phyloP scores from a whole-genome alignment of 75 land plant species.

The Larix kaempferi region DNA sequence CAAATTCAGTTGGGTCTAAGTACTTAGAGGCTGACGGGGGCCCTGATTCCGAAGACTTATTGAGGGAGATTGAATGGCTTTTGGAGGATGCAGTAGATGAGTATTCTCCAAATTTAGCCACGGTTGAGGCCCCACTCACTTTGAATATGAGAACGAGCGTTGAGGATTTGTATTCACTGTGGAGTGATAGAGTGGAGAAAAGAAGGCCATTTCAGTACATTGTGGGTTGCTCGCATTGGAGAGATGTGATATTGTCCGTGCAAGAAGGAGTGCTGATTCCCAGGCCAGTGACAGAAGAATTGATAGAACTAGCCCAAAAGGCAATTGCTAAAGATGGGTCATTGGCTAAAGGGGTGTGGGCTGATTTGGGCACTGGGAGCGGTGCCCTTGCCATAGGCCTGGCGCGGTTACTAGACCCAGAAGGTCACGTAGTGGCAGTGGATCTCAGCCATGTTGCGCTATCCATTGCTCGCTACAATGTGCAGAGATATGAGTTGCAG shows the following conservation, averaged over 20 bases:
- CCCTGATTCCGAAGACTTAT: slow-evolving; percentile 57
- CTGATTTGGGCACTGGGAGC: slow-evolving; percentile 96
- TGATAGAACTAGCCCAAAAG: slow-evolving; percentile 76
- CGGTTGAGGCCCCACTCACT: neutral
- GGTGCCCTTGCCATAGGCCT: slow-evolving; percentile 93
- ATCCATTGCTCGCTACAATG: slow-evolving; percentile 70
- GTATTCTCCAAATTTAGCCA: slow-evolving; percentile 6
- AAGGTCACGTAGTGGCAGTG: slow-evolving; percentile 72
- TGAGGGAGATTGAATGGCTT: slow-evolving; percentile 77
- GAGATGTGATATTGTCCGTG: slow-evolving; percentile 86
- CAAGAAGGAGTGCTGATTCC: slow-evolving; percentile 95
- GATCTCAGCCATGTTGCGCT: slow-evolving; percentile 80
- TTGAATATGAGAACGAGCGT: slow-evolving; percentile 38
- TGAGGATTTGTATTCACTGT: slow-evolving; percentile 62
- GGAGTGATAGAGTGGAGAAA: slow-evolving; percentile 75
- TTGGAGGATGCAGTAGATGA: slow-evolving; percentile 63
- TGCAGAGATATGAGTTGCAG: slow-evolving; percentile 73
- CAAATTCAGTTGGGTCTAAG: slow-evolving; percentile 43
- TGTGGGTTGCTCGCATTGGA: slow-evolving; percentile 96
- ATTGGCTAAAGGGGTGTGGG: slow-evolving; percentile 73
- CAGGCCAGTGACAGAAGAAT: slow-evolving; percentile 89
- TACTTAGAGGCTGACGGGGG: slow-evolving; percentile 48
- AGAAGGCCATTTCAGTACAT: slow-evolving; percentile 95
- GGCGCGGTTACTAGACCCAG: slow-evolving; percentile 45
- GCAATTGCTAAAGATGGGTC: slow-evolving; percentile 24